Conservation (phyloP, 495 filamentous ascomycete species). For the Bacidia rubella region DNA sequence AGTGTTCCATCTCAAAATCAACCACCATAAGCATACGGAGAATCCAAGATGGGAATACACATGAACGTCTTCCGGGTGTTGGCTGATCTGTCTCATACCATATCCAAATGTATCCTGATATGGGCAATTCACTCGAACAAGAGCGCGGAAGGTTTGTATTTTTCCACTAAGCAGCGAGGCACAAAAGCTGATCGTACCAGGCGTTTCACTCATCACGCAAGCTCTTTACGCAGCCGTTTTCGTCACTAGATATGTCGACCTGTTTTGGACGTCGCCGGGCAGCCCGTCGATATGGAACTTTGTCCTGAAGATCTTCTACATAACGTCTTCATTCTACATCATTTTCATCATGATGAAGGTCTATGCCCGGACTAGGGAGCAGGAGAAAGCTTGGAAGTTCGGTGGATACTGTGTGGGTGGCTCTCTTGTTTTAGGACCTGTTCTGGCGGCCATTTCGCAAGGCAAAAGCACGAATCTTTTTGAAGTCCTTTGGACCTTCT, state of each 20-base stretch:
- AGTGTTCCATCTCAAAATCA: not conserved
- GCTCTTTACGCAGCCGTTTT: slow-evolving; percentile 79
- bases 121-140: slow-evolving; percentile 79
- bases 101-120: slow-evolving; percentile 79
- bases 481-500: slow-evolving; percentile 71
- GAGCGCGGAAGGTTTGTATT: slow-evolving; percentile 65
- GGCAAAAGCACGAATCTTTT: slow-evolving; percentile 28
- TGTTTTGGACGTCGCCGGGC: slow-evolving; percentile 39
- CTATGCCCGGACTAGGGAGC: slow-evolving; percentile 76
- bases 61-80: slow-evolving; percentile 64
- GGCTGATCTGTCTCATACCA: slow-evolving; percentile 69
- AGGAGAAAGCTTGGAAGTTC: slow-evolving; percentile 83
- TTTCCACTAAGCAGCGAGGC: slow-evolving; percentile 2
- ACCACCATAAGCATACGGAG: too few relatives aligned
- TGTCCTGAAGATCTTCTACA: slow-evolving; percentile 74
- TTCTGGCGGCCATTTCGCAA: slow-evolving; percentile 51
- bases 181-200: slow-evolving; percentile 26
- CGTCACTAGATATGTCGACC: slow-evolving; percentile 71
- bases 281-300: slow-evolving; percentile 42
- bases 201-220: slow-evolving; percentile 91
- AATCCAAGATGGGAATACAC: slow-evolving; percentile 10
- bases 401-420: slow-evolving; percentile 49
- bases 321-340: slow-evolving; percentile 73
- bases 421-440: slow-evolving; percentile 46
- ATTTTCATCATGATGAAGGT: slow-evolving; percentile 75